Conservation (phyloP, 2,329 filamentous ascomycete species). For the Grosmannia serpens region DNA sequence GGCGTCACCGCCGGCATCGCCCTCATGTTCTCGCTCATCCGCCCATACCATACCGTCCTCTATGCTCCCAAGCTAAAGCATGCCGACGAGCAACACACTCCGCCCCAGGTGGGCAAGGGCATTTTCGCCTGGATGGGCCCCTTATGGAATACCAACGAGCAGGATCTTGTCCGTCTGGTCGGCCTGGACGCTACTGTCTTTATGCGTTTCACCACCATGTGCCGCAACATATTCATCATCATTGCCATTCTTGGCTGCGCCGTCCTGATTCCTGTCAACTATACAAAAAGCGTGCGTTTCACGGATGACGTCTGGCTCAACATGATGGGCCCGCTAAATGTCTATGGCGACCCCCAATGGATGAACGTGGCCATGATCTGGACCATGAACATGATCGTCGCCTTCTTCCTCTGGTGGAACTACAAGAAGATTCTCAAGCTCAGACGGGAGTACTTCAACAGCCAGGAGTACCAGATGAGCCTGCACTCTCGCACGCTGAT, state of each 20-base stretch:
- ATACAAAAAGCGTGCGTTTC: slow-evolving; percentile 34
- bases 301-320: slow-evolving; percentile 36
- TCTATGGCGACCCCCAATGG: slow-evolving; percentile 44
- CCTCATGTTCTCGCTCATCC: slow-evolving; percentile 74
- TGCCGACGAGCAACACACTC: slow-evolving; percentile 80
- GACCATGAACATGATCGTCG: slow-evolving; percentile 63
- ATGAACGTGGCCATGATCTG: slow-evolving; percentile 47
- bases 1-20: slow-evolving; percentile 63
- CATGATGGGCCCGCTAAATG: slow-evolving; percentile 47
- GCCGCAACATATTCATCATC: slow-evolving; percentile 73
- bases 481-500: slow-evolving; percentile 65
- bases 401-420: slow-evolving; percentile 80
- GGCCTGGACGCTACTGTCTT: slow-evolving; percentile 90
- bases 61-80: slow-evolving; percentile 93
- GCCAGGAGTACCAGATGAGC: slow-evolving; percentile 76
- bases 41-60: slow-evolving; percentile 82
- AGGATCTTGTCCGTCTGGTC: slow-evolving; percentile 65
- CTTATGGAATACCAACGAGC: slow-evolving; percentile 65
- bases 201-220: slow-evolving; percentile 80
- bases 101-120: slow-evolving; percentile 76
- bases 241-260: slow-evolving; percentile 62
- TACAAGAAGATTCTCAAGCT: slow-evolving; percentile 63
- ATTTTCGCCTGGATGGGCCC: slow-evolving; percentile 79
- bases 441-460: slow-evolving; percentile 71
- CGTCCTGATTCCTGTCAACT: slow-evolving; percentile 73